These are phyloP conservation scores for Fragilaria radians DNA, from an alignment of 108 stramenopile species.

Conservation along the genomic window DNA sequence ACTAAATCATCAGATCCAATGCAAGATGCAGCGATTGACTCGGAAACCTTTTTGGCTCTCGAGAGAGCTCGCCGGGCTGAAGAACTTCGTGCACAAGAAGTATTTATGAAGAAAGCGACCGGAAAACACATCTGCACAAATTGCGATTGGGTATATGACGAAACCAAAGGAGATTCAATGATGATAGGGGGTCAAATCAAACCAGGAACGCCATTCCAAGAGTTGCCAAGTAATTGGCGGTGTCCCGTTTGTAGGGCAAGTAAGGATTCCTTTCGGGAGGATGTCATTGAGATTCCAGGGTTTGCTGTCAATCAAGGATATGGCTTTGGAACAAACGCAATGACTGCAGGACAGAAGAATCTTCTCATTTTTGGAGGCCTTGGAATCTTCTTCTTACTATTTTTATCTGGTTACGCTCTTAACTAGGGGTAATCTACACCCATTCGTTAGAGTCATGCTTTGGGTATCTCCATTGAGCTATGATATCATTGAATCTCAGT, in stretches of 20 bases:
- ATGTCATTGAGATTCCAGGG: slow-evolving; percentile 87
- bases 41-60: slow-evolving; percentile 31
- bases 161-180: slow-evolving; percentile 65
- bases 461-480: neutral
- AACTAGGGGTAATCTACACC: slow-evolving; percentile 19
- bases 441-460: neutral
- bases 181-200: slow-evolving; percentile 84
- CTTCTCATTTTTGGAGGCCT: slow-evolving; percentile 86
- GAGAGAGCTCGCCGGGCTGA: slow-evolving; percentile 54
- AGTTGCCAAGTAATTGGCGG: slow-evolving; percentile 82
- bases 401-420: slow-evolving; percentile 74
- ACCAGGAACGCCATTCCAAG: slow-evolving; percentile 72
- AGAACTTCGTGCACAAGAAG: slow-evolving; percentile 85
- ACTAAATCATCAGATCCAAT: no score
- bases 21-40: slow-evolving; percentile 35
- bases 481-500: neutral
- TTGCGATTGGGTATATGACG: slow-evolving; percentile 88
- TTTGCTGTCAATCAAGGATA: slow-evolving; percentile 93
- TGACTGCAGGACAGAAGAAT: slow-evolving; percentile 88
- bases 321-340: slow-evolving; percentile 86
- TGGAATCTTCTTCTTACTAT: slow-evolving; percentile 73
- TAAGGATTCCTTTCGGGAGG: slow-evolving; percentile 83
- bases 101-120: slow-evolving; percentile 79
- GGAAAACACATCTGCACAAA: slow-evolving; percentile 81
- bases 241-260: slow-evolving; percentile 87